Base-by-base conservation (phyloP, 768 basidiomycete species). In the Suillus alpinus region DNA sequence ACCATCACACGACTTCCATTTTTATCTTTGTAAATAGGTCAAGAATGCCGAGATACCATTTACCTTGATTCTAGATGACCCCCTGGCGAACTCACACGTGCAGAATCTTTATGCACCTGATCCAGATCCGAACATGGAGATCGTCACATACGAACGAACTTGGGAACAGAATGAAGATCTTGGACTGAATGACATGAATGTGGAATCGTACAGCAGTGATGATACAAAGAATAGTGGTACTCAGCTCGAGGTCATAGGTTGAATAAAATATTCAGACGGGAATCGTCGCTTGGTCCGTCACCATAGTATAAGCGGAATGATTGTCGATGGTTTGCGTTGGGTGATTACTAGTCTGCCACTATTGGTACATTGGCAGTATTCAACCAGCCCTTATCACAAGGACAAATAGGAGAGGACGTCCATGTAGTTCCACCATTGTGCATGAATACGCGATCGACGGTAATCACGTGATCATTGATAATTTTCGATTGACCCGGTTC, bases 61-160 rank as follows among this genome's bases (percentile, higher is more conserved):
- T 76, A 98, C 96, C 0, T 71, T 99, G 62, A 90, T 98, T 71
- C 79, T 99, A 10, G 96, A 98, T 69, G 96, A 98, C 70, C 97
- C 97, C 3, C 80, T 98, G 20, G 89, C 93, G 14, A 98, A 98
- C 73, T 95, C 94, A 2, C 95, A 98, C 70, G 78, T 99, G 49
- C 97, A 99, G 73, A 97, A 94, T 72, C 68, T 95, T n/a, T 98
- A 96, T 71, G 96, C 97, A 0, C 97, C 97, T 4, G 96, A 99
- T 70, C 87, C 92, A 0, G 96, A 98, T 70, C 96, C 96, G 1
- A 94, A 95, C 68, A 93, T 99, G 91, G 80, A 73, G 34, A 82
- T 91, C 56, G 92, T 90, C 71, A 71, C 74, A 59, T 99, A 98
- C 69, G 91, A 95, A 43, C 81, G 97, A 53, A 86, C 86, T 4